Evolutionary conservation across 208 protist genomes (phyloP).

Genomic region (Wallacemonas rigidus): DNA sequence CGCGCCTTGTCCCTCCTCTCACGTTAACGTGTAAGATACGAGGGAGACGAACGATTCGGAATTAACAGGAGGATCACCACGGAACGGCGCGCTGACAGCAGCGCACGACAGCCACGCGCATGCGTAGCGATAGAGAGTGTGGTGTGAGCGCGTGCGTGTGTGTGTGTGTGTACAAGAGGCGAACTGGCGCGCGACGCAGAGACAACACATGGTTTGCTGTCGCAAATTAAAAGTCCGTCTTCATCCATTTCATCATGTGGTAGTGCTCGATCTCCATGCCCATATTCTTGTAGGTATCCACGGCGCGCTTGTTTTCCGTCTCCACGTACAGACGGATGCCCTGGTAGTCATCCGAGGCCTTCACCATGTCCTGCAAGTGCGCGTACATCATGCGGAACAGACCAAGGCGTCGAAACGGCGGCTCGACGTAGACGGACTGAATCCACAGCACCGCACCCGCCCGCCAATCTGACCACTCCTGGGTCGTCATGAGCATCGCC

Average conservation of each 20-base stretch:
- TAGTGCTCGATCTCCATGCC: constrained; percentile 74
- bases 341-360: constrained; percentile 37
- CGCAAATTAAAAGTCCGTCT: constrained; percentile 32
- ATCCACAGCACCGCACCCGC: constrained; percentile 60
- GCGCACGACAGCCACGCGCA: too few species aligned
- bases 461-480: constrained; percentile 82
- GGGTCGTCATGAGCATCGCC: constrained; percentile 66
- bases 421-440: constrained; percentile 60
- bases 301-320: constrained; percentile 47
- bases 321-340: constrained; percentile 71
- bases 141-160: too few species aligned
- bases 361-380: constrained; percentile 45
- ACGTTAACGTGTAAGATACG: too few species aligned
- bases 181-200: too few species aligned
- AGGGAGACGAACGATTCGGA: too few species aligned
- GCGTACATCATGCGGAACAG: constrained; percentile 52
- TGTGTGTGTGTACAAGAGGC: too few species aligned
- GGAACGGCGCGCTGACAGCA: too few species aligned
- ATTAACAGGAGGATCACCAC: too few species aligned
- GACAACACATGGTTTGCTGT: too few species aligned
- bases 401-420: constrained; percentile 42
- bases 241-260: constrained; percentile 79
- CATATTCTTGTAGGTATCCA: constrained; percentile 40
- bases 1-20: too few species aligned
- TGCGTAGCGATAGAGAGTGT: too few species aligned